Conservation (phyloP, 164 flowering plant species). For the Tinospora cordifolia region DNA sequence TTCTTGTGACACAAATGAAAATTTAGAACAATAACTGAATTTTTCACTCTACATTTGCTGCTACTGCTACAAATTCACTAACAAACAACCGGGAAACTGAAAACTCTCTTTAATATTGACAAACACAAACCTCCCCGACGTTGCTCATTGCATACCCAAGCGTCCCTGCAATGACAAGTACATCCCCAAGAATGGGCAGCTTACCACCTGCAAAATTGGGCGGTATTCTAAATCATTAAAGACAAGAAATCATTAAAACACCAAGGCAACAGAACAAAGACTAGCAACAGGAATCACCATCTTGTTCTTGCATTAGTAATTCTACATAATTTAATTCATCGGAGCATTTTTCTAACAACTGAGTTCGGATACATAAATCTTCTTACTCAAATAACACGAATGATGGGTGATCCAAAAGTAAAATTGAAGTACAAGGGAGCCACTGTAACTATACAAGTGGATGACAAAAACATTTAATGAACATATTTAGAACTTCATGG, state of each 20-base stretch:
- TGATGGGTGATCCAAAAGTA: too few species aligned
- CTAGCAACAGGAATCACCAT: not conserved
- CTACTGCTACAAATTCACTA: too few species aligned
- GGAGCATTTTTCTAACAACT: too few species aligned
- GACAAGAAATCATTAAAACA: not conserved
- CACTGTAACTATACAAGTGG: too few species aligned
- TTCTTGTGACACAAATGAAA: too few species aligned
- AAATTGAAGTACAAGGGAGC: too few species aligned
- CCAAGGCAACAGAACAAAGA: not conserved
- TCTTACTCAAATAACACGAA: too few species aligned
- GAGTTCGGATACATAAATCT: too few species aligned
- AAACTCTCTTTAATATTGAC: not conserved
- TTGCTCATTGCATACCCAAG: constrained; percentile 59
- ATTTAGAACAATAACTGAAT: too few species aligned
- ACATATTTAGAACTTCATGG: not conserved
- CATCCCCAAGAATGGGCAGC: constrained; percentile 64
- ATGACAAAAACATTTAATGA: not conserved
- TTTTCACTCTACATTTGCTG: too few species aligned
- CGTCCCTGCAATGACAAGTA: constrained; percentile 61
- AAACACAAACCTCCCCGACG: constrained; percentile 53
- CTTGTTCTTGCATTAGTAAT: not conserved
- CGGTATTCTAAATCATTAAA: too few species aligned
- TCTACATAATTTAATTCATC: too few species aligned
- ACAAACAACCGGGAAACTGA: not conserved
- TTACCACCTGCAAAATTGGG: constrained; percentile 43